These are phyloP conservation scores for Candida sanyaensis DNA, from an alignment of 1,139 yeast species.

Conservation along the genomic window DNA sequence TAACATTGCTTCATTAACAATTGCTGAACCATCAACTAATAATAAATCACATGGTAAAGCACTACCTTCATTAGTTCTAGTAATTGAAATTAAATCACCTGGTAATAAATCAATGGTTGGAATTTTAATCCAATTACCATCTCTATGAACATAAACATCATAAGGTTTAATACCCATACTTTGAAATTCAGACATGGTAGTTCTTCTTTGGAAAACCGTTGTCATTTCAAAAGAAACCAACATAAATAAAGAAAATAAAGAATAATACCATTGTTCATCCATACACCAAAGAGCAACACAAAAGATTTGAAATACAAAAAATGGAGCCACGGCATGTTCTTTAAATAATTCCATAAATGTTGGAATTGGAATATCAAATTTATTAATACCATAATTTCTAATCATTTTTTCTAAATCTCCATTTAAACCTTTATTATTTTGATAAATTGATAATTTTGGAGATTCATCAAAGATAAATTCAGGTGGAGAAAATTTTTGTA, in stretches of 20 bases:
- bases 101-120: slow-evolving; percentile 82
- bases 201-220: slow-evolving; percentile 92
- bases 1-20: slow-evolving; percentile 96
- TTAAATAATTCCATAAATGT: slow-evolving; percentile 86
- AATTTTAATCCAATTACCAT: slow-evolving; percentile 66
- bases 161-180: slow-evolving; percentile 98
- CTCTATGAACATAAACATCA: slow-evolving; percentile 70
- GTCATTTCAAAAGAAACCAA: slow-evolving; percentile 91
- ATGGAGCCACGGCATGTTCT: slow-evolving; percentile 98
- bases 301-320: slow-evolving; percentile 93
- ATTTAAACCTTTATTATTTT: slow-evolving; percentile 60
- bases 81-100: slow-evolving; percentile 86
- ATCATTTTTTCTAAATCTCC: slow-evolving; percentile 57
- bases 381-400: slow-evolving; percentile 78
- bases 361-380: slow-evolving; percentile 94
- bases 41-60: slow-evolving; percentile 97
- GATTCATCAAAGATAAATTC: slow-evolving; percentile 67
- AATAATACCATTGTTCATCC: slow-evolving; percentile 97
- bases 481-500: slow-evolving; percentile 74
- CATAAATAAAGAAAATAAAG: slow-evolving; percentile 90
- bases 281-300: slow-evolving; percentile 95
- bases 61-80: slow-evolving; percentile 86
- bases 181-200: slow-evolving; percentile 92
- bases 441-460: slow-evolving; percentile 62
- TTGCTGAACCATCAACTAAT: slow-evolving; percentile 83